Evolutionary conservation across 768 basidiomycete genomes (phyloP).

Genomic region (Suillus paluster): DNA sequence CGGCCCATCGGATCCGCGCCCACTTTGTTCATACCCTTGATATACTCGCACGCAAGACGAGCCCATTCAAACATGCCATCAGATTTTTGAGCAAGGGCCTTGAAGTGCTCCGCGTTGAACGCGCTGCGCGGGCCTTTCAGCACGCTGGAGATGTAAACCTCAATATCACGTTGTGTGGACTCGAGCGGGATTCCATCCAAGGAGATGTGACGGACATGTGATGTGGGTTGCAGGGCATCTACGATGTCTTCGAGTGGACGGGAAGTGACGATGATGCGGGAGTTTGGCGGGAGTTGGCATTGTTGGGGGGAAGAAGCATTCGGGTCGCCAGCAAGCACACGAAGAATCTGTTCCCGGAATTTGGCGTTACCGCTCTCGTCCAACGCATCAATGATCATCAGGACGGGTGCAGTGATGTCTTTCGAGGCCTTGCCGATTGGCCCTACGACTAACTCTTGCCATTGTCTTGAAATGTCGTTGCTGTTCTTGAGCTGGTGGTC

Average conservation of each 20-base stretch:
- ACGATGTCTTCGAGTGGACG: slow-evolving; percentile 12
- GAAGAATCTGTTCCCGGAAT: slow-evolving; percentile 17
- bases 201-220: neutral
- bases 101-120: neutral
- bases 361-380: slow-evolving; percentile 18
- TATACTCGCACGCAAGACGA: slow-evolving; percentile 14
- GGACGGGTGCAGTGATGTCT: slow-evolving; percentile 21
- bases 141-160: slow-evolving; percentile 3
- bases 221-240: slow-evolving; percentile 7
- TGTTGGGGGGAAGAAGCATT: neutral
- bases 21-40: neutral
- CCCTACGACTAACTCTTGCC: slow-evolving; percentile 19
- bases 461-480: slow-evolving; percentile 8
- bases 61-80: slow-evolving; percentile 15
- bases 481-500: neutral
- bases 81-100: neutral
- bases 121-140: neutral
- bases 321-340: neutral
- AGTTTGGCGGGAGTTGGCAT: slow-evolving; percentile 4
- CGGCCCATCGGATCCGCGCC: neutral
- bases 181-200: slow-evolving; percentile 3
- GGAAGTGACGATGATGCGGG: slow-evolving; percentile 23
- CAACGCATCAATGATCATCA: slow-evolving; percentile 31
- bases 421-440: slow-evolving; percentile 7
- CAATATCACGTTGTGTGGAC: slow-evolving; percentile 5